Evolutionary conservation across 1,284 basidiomycete genomes (phyloP), one percentile per base, ranked within the genome.

Genomic region (Cryptococcus sp.): DNA sequence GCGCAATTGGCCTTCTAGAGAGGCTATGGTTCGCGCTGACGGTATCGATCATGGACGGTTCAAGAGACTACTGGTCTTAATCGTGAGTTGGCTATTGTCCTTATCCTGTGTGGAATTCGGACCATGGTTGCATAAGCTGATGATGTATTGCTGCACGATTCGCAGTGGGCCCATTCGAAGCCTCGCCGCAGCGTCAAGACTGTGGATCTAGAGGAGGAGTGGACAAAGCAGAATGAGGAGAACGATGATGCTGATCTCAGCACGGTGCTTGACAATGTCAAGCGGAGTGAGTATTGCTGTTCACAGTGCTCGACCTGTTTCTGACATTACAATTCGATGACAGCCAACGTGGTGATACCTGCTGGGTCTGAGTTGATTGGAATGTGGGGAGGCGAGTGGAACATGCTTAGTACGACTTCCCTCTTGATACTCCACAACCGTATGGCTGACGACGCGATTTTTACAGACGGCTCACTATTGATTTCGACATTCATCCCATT

Each of bases 361-460:
- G 58, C 72, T 42, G 77, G 74, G 0, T 76, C 72, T 3, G 78
- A 79, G 42, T 65, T 79, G 20, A 73, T 76, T 25, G 72, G 72
- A 10, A 75, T 78, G 68, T 78, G 76, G 75, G 72, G 76, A 27
- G 77, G 78, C 38, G 77, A 78, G 57, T 79, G 78, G 78, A 71
- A 77, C 52, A 75, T 77, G 66, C 42, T 64, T 27, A 63, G 74
- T 77, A 50, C 61, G 73, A 66, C 19, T 10, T 22, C 20, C n/a
- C n/a, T 16, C 13, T 30, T 19, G 3, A 4, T 19, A 27, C 19
- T 42, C 5, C 50, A 35, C 47, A 8, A n/a, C 19, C 20, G 11
- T 48, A 19, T 19, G n/a, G 23, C 16, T 22, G n/a, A 47, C 19
- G 17, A 16, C n/a, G 43, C 50, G 46, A 48, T n/a, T 50, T 19